Evolutionary conservation across 2,329 filamentous ascomycete genomes (phyloP).

Genomic region (Alternaria sp.): DNA sequence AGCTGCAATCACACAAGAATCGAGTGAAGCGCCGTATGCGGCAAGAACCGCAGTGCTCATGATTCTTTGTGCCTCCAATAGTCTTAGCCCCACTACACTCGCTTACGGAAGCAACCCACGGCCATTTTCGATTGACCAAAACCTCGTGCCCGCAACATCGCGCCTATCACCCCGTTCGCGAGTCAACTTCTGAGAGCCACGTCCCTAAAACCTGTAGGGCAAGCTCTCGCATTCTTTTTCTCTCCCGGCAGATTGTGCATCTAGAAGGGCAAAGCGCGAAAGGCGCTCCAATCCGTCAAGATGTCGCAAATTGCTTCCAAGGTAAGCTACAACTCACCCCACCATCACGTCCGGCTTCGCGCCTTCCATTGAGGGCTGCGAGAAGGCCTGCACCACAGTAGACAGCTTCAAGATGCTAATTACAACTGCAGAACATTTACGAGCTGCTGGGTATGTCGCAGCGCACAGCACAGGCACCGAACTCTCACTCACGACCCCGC

Average conservation of each 20-base stretch:
- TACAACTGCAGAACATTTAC: slow-evolving; percentile 79
- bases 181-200: slow-evolving; percentile 45
- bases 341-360: slow-evolving; percentile 9
- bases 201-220: slow-evolving; percentile 47
- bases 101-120: slow-evolving; percentile 21
- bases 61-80: slow-evolving; percentile 17
- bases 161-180: slow-evolving; percentile 37
- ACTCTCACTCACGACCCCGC: slow-evolving; percentile 36
- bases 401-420: slow-evolving; percentile 44
- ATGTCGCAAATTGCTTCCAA: slow-evolving; percentile 54
- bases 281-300: slow-evolving; percentile 52
- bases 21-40: slow-evolving; percentile 9
- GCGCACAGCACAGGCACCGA: slow-evolving; percentile 11
- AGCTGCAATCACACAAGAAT: not conserved
- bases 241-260: slow-evolving; percentile 49
- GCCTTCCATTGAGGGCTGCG: slow-evolving; percentile 17
- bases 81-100: slow-evolving; percentile 17
- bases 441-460: slow-evolving; percentile 87
- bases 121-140: slow-evolving; percentile 24
- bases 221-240: slow-evolving; percentile 45
- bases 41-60: slow-evolving; percentile 18
- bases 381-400: not conserved
- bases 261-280: slow-evolving; percentile 53
- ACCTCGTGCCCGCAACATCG: slow-evolving; percentile 35
- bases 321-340: slow-evolving; percentile 40